Evolutionary conservation across 352 stramenopile species (phyloP).

Genomic region (Aphanomyces astaci): DNA sequence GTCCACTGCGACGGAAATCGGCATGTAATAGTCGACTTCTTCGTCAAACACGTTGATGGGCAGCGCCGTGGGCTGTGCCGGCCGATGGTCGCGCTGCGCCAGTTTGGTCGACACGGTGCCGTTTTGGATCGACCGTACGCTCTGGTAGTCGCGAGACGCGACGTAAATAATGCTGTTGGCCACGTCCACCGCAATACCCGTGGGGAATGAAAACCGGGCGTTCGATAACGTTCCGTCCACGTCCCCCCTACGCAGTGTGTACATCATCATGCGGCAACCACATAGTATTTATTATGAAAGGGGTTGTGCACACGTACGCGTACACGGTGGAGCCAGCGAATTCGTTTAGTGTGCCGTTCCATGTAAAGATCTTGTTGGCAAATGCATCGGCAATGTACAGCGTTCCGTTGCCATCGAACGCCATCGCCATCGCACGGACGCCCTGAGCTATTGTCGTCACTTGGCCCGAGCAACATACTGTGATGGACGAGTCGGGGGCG

Average conservation of each 20-base stretch:
- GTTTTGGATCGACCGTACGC: constrained; percentile 5
- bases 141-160: background rate
- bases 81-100: background rate
- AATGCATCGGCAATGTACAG: constrained; percentile 15
- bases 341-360: background rate
- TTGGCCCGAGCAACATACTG: background rate
- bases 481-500: background rate
- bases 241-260: no score
- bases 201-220: constrained; percentile 12
- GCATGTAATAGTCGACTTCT: constrained; percentile 2
- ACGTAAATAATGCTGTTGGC: constrained; percentile 2
- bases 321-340: constrained; percentile 7
- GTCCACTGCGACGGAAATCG: constrained; percentile 15
- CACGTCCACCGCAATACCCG: constrained; percentile 3
- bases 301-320: background rate
- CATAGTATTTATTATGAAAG: no score
- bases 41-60: constrained; percentile 1
- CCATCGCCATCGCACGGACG: background rate
- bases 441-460: background rate
- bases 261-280: background rate
- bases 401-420: background rate
- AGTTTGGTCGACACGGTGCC: constrained; percentile 8
- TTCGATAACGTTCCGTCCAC: background rate
- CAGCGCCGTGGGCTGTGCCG: background rate
- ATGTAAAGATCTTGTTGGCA: constrained; percentile 1